These are phyloP conservation scores for Austroboletus novae-zelandiae DNA, from an alignment of 1,284 basidiomycete species.

Conservation along the genomic window DNA sequence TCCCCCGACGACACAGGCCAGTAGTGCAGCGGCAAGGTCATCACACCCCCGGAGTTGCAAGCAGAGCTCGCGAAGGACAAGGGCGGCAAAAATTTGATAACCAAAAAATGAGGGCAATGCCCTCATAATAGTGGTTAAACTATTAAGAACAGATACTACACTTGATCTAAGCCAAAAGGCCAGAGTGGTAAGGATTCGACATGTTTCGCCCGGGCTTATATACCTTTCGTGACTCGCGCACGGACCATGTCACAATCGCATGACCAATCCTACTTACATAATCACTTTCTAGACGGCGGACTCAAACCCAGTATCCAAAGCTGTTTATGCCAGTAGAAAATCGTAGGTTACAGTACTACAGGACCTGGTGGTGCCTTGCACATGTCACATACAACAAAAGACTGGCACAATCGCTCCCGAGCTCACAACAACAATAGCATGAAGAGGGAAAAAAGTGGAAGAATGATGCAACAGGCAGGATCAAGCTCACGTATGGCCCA, in stretches of 20 bases:
- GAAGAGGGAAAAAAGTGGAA: constrained; percentile 10
- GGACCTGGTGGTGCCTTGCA: constrained; percentile 9
- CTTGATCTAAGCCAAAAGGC: constrained; percentile 96
- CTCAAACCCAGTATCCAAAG: constrained; percentile 23
- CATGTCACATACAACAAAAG: constrained; percentile 31
- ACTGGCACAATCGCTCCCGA: constrained; percentile 22
- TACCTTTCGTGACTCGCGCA: constrained; percentile 10
- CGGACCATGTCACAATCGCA: constrained; percentile 9
- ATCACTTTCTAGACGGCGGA: neutral
- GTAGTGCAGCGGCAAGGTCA: constrained; percentile 34
- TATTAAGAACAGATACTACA: constrained; percentile 67
- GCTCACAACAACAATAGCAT: constrained; percentile 29
- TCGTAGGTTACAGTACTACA: constrained; percentile 28
- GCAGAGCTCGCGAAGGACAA: constrained; percentile 32
- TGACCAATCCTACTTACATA: neutral
- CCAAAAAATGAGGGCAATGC: constrained; percentile 34
- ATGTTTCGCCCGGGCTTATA: constrained; percentile 7
- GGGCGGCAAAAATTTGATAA: constrained; percentile 36
- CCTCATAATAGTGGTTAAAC: constrained; percentile 37
- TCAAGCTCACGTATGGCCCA: constrained; percentile 48
- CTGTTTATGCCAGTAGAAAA: constrained; percentile 26
- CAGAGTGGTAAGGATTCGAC: constrained; percentile 68
- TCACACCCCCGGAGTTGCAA: constrained; percentile 33
- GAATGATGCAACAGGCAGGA: constrained; percentile 8
- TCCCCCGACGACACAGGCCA: constrained; percentile 34